Evolutionary conservation across 2,329 filamentous ascomycete species (phyloP).

Genomic region (Scortechinia acanthostroma): DNA sequence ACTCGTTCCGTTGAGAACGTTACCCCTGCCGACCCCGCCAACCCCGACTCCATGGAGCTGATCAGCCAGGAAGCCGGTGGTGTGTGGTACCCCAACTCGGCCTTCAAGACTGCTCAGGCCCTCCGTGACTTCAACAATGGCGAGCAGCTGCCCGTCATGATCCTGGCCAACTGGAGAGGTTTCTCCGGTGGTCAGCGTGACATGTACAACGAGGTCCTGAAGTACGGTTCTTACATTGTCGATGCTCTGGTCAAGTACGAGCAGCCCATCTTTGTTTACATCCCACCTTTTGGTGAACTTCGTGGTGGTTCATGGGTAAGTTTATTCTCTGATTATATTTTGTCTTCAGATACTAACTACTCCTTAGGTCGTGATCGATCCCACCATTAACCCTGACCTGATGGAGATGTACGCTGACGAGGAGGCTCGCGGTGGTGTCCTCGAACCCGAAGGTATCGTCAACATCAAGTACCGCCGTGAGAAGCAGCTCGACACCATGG

Average conservation of each 20-base stretch:
- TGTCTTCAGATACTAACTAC: conserved; percentile 27
- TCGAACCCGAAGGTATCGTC: conserved; percentile 96
- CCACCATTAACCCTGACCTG: conserved; percentile 88
- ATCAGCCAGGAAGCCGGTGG: conserved; percentile 90
- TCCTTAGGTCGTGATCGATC: conserved; percentile 98
- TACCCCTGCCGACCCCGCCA: conserved; percentile 91
- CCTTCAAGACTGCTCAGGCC: conserved; percentile 98
- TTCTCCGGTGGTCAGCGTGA: conserved; percentile 99
- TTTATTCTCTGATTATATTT: conserved; percentile 4
- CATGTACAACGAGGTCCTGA: conserved; percentile 99
- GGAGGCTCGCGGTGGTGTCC: conserved; percentile 88
- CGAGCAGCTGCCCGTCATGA: conserved; percentile 97
- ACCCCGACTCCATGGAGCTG: conserved; percentile 96
- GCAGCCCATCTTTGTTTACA: conserved; percentile 98
- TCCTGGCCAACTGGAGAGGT: conserved; percentile 98
- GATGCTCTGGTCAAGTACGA: conserved; percentile 97
- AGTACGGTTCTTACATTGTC: conserved; percentile 98
- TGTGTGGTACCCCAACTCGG: conserved; percentile 99
- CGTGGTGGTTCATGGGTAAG: conserved; percentile 99
- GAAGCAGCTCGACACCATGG: conserved; percentile 95
- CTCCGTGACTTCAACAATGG: conserved; percentile 99
- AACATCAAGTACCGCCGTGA: conserved; percentile 98
- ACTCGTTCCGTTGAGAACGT: conserved; percentile 94
- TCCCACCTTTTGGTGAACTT: conserved; percentile 90
- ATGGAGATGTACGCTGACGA: conserved; percentile 99